Evolutionary conservation across 495 filamentous ascomycete genomes (phyloP).

Genomic region (Aspergillus sclerotiicarbonarius): DNA sequence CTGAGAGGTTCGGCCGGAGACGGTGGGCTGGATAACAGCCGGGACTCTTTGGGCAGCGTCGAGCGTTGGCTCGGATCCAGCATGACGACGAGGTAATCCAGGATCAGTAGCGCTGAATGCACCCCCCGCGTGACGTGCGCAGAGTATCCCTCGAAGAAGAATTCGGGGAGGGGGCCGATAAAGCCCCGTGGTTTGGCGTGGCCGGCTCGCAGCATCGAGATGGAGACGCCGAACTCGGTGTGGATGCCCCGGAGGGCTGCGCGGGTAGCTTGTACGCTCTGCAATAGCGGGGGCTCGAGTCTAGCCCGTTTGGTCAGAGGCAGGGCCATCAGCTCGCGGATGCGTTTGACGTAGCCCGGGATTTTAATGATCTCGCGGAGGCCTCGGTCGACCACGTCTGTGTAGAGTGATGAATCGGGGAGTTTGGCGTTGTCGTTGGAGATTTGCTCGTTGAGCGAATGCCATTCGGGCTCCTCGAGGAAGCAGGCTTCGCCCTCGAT

Average conservation of each 20-base stretch:
- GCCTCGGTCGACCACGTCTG: slow-evolving; percentile 29
- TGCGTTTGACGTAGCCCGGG: slow-evolving; percentile 27
- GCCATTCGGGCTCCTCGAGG: slow-evolving; percentile 35
- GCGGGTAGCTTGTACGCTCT: slow-evolving; percentile 23
- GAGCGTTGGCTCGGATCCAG: slow-evolving; percentile 25
- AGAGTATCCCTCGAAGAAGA: slow-evolving; percentile 30
- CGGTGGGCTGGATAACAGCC: not conserved
- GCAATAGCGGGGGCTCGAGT: slow-evolving; percentile 14
- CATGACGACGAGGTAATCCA: slow-evolving; percentile 26
- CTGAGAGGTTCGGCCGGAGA: not conserved
- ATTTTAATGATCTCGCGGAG: slow-evolving; percentile 28
- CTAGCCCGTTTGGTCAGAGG: slow-evolving; percentile 6
- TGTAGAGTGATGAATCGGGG: slow-evolving; percentile 29
- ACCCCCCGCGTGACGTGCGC: slow-evolving; percentile 25
- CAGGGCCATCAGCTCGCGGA: slow-evolving; percentile 16
- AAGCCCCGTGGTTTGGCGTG: slow-evolving; percentile 18
- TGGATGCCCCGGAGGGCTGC: slow-evolving; percentile 26
- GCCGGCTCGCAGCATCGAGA: slow-evolving; percentile 25
- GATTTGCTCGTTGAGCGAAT: slow-evolving; percentile 28
- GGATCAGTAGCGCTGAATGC: slow-evolving; percentile 23
- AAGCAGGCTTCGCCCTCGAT: slow-evolving; percentile 31
- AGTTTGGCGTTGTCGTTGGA: slow-evolving; percentile 29
- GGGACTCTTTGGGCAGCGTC: slow-evolving; percentile 10
- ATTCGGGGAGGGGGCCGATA: slow-evolving; percentile 27
- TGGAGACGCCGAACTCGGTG: slow-evolving; percentile 28